Evolutionary conservation across 1,139 yeast genomes (phyloP).

Genomic region (Lodderomyces theae): DNA sequence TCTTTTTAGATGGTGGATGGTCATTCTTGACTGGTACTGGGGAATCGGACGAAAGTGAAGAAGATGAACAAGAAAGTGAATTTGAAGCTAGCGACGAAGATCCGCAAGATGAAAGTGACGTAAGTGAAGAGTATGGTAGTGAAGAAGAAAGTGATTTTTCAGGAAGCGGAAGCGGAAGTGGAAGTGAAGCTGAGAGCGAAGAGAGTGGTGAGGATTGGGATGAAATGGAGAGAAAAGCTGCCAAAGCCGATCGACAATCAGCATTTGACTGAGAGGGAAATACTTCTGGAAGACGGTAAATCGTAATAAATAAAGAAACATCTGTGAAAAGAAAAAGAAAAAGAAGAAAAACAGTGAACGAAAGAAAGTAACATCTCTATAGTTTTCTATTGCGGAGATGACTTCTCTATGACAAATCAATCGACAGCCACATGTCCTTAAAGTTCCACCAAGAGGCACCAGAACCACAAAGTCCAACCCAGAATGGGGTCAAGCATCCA

Average conservation of each 20-base stretch:
- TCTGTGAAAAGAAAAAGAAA: background rate
- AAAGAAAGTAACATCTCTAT: no score
- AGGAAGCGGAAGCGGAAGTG: slow-evolving; percentile 34
- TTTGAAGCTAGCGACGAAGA: slow-evolving; percentile 63
- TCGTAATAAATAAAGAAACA: background rate
- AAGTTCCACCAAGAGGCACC: slow-evolving; percentile 51
- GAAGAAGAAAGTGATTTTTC: slow-evolving; percentile 43
- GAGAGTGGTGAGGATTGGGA: slow-evolving; percentile 72
- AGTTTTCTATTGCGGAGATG: no score
- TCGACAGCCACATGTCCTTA: slow-evolving; percentile 37
- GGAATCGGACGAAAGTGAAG: slow-evolving; percentile 60
- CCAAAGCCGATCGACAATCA: slow-evolving; percentile 33
- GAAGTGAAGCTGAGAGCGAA: slow-evolving; percentile 32
- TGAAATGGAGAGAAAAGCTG: slow-evolving; percentile 69
- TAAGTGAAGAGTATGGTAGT: slow-evolving; percentile 40
- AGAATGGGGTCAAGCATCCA: slow-evolving; percentile 52
- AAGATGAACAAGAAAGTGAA: slow-evolving; percentile 60
- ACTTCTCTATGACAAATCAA: slow-evolving; percentile 24
- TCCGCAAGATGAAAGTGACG: slow-evolving; percentile 73
- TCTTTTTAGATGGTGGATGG: slow-evolving; percentile 97
- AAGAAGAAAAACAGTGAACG: no score
- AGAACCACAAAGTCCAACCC: slow-evolving; percentile 50
- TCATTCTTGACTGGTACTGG: slow-evolving; percentile 76
- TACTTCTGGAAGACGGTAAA: background rate
- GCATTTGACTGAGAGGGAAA: slow-evolving; percentile 8